Evolutionary conservation across 2,329 filamentous ascomycete genomes (phyloP).

Genomic region (Sporothrix globosa): DNA sequence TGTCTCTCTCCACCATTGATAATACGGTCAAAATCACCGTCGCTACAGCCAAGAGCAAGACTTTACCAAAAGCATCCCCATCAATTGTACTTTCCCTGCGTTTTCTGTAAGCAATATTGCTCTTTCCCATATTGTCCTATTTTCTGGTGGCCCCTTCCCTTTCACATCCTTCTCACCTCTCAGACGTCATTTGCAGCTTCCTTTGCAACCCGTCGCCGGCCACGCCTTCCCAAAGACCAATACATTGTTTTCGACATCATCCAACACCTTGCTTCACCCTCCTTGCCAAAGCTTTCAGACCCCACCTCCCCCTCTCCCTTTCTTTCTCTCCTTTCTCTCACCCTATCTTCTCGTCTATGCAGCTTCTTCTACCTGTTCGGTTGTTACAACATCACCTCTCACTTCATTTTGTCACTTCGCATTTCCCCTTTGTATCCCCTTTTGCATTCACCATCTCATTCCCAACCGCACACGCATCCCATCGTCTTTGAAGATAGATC

Average conservation of each 20-base stretch:
- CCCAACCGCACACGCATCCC: constrained; percentile 1
- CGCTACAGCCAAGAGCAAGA: not conserved
- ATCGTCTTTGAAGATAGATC: constrained; percentile 22
- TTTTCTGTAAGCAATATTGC: not conserved
- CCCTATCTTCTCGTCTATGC: not conserved
- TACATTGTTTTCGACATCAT: not conserved
- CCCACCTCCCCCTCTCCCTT: not conserved
- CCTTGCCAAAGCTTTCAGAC: not conserved
- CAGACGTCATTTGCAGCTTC: not conserved
- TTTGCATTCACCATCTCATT: constrained; percentile 29
- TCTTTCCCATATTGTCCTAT: not conserved
- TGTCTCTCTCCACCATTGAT: not conserved
- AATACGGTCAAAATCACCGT: not conserved
- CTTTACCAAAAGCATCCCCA: not conserved
- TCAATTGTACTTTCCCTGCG: constrained; percentile 15
- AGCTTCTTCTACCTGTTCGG: constrained; percentile 35
- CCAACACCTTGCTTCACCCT: not conserved
- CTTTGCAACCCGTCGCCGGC: not conserved
- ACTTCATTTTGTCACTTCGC: constrained; percentile 18
- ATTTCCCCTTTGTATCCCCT: constrained; percentile 31
- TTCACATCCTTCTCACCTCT: not conserved
- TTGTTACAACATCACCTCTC: constrained; percentile 35
- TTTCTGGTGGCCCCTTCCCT: constrained; percentile 15
- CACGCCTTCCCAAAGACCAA: constrained; percentile 8
- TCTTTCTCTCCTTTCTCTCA: not conserved